These are phyloP conservation scores for Ilyonectria sp. DNA, from an alignment of 2,329 filamentous ascomycete species.

Conservation along the genomic window DNA sequence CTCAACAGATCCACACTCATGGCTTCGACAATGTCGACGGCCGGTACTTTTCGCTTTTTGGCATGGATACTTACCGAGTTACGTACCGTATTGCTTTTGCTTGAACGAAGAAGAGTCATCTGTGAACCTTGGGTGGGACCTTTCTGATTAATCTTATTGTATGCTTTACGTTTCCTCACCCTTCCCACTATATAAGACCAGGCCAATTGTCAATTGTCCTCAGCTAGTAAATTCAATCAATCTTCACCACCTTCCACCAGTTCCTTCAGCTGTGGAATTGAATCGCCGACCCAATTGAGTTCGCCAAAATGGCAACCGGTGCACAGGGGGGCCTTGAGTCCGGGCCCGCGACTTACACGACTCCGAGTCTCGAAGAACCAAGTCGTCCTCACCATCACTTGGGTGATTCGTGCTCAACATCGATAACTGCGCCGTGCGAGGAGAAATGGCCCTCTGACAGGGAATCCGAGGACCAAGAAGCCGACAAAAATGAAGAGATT, in stretches of 20 bases:
- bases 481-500: slow-evolving; percentile 38
- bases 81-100: slow-evolving; percentile 1
- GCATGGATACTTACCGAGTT: neutral
- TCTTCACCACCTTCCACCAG: neutral
- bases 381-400: neutral
- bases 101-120: neutral
- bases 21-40: neutral
- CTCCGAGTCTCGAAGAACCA: neutral
- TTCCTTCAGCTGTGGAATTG: neutral
- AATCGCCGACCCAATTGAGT: neutral
- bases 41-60: neutral
- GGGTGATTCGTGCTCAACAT: slow-evolving; percentile 33
- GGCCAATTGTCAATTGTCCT: neutral
- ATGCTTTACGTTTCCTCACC: neutral
- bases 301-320: slow-evolving; percentile 29
- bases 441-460: slow-evolving; percentile 35
- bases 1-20: slow-evolving; percentile 32
- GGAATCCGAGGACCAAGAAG: slow-evolving; percentile 18
- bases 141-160: slow-evolving; percentile 4
- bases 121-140: slow-evolving; percentile 8
- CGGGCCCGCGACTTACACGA: slow-evolving; percentile 16
- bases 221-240: neutral
- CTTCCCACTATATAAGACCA: slow-evolving; percentile 13
- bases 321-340: slow-evolving; percentile 19
- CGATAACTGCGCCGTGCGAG: slow-evolving; percentile 33